Conservation (phyloP, 345 rosid genomes). For the Barbarea vulgaris region DNA sequence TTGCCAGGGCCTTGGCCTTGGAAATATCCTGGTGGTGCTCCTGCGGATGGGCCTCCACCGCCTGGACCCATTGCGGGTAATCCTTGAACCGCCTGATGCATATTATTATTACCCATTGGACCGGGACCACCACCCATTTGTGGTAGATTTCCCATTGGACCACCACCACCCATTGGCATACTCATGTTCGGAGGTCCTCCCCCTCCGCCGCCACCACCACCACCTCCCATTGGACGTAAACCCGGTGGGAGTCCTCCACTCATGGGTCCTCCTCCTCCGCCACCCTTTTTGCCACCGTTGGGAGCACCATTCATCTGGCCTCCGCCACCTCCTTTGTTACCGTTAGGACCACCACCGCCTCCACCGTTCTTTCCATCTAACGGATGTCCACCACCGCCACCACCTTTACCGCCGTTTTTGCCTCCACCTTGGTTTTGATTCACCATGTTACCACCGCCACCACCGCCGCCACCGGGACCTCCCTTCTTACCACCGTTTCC, state of each 20-base stretch:
- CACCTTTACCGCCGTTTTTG: conserved; percentile 52
- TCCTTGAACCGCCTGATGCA: conserved; percentile 73
- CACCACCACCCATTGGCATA: conserved; percentile 48
- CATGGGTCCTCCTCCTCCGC: conserved; percentile 47
- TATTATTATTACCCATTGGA: conserved; percentile 37
- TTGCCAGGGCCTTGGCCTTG: conserved; percentile 69
- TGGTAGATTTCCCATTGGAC: conserved; percentile 42
- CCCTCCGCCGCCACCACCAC: conserved; percentile 27
- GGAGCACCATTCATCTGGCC: conserved; percentile 49
- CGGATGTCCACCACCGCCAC: conserved; percentile 51
- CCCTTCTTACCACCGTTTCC: conserved; percentile 59
- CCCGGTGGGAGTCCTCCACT: conserved; percentile 43
- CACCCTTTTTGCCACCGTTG: conserved; percentile 55
- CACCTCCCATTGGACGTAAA: conserved; percentile 45
- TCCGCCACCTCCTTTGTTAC: conserved; percentile 48
- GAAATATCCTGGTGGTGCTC: conserved; percentile 56
- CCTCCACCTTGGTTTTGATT: conserved; percentile 50
- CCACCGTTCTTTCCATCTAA: conserved; percentile 43
- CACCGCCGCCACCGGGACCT: conserved; percentile 39
- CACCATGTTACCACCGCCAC: conserved; percentile 43
- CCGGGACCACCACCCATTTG: conserved; percentile 46
- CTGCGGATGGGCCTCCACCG: conserved; percentile 40
- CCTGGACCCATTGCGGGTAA: conserved; percentile 64
- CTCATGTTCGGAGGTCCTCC: conserved; percentile 45
- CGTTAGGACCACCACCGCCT: conserved; percentile 45